A percentile compares a stretch with the other conserved stretches of the same genome.
phyloP scores from a whole-genome alignment of 805 yeast species.

The Candida krabiensis region DNA sequence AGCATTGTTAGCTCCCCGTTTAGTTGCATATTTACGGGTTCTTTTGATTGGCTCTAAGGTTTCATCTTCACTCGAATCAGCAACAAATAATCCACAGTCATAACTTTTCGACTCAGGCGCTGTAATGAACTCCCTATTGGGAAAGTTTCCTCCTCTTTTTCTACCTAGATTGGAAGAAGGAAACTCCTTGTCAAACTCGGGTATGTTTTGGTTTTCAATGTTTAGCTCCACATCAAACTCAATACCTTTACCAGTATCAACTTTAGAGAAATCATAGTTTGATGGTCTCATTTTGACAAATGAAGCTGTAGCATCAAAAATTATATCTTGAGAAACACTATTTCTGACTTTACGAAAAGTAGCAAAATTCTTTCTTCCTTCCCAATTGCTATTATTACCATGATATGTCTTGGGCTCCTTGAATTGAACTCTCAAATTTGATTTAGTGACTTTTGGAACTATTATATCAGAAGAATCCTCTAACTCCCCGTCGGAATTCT shows the following conservation, averaged over 20 bases:
- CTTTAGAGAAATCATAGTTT: constrained; percentile 12
- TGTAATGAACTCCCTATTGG: too few relatives aligned
- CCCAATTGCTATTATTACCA: constrained; percentile 15
- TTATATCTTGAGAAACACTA: constrained; percentile 9
- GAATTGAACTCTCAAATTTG: constrained; percentile 3
- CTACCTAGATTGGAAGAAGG: background rate
- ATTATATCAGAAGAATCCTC: background rate
- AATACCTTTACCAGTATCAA: constrained; percentile 15
- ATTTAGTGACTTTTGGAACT: constrained; percentile 12
- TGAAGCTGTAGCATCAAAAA: constrained; percentile 21
- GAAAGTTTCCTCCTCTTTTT: background rate
- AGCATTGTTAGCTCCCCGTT: too few relatives aligned
- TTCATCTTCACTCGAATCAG: constrained; percentile 3
- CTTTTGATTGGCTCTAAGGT: too few relatives aligned
- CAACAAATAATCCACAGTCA: background rate
- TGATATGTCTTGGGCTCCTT: constrained; percentile 5
- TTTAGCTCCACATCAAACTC: constrained; percentile 5
- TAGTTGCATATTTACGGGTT: too few relatives aligned
- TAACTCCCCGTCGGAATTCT: constrained; percentile 1
- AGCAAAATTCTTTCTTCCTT: constrained; percentile 15
- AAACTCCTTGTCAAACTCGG: constrained; percentile 21
- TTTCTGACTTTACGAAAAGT: constrained; percentile 13
- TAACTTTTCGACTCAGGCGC: background rate
- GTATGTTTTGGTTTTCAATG: constrained; percentile 5
- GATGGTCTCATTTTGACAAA: constrained; percentile 14